Evolutionary conservation across 306 rosid genomes (phyloP).

Genomic region (Hippophae tibetana): DNA sequence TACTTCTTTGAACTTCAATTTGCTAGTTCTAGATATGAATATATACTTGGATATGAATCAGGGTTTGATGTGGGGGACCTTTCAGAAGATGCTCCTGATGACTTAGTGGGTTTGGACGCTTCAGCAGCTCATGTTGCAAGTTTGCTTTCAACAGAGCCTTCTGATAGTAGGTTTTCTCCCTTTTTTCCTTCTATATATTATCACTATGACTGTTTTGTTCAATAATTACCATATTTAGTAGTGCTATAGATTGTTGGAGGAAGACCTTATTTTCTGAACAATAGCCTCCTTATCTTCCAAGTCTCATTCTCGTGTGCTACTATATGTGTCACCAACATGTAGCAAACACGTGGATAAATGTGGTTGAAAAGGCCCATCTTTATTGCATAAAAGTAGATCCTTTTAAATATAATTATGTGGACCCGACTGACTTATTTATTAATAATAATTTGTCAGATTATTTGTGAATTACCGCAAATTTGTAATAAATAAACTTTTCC

Average conservation of each 20-base stretch:
- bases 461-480: too few relatives aligned
- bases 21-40: background rate
- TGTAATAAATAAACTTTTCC: too few relatives aligned
- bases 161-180: constrained; percentile 63
- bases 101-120: constrained; percentile 89
- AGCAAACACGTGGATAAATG: too few relatives aligned
- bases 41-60: constrained; percentile 17
- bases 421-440: too few relatives aligned
- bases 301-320: too few relatives aligned
- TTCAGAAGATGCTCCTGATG: constrained; percentile 84
- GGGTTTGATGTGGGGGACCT: constrained; percentile 94
- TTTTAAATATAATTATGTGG: too few relatives aligned
- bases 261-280: background rate
- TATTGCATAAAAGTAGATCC: too few relatives aligned
- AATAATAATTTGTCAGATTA: too few relatives aligned
- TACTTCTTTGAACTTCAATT: background rate
- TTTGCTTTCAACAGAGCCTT: constrained; percentile 84
- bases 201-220: background rate
- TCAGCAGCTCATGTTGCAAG: constrained; percentile 87
- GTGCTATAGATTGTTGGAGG: background rate
- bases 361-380: too few relatives aligned
- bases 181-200: background rate
- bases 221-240: background rate
- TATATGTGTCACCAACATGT: too few relatives aligned
- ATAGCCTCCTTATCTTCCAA: too few relatives aligned